phyloP scores from a whole-genome alignment of 2,329 filamentous ascomycete species.

The Aureobasidium sp. region DNA sequence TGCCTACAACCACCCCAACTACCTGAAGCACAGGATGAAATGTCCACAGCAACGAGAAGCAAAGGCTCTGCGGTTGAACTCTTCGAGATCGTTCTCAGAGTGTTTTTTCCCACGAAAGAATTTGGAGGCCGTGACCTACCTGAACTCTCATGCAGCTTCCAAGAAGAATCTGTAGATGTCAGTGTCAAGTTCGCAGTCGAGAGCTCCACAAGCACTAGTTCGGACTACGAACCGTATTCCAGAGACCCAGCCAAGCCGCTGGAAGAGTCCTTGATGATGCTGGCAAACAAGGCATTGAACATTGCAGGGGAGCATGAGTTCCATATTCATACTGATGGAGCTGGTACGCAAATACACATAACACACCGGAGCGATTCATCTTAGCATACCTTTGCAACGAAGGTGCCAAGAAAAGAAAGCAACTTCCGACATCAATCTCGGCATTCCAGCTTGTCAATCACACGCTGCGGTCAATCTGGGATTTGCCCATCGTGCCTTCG shows the following conservation, averaged over 20 bases:
- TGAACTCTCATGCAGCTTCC: background rate
- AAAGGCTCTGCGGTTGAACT: background rate
- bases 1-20: too few species aligned
- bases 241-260: background rate
- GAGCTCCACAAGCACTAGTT: background rate
- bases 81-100: background rate
- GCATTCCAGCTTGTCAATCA: background rate
- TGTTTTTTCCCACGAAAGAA: background rate
- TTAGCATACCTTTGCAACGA: background rate
- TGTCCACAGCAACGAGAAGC: background rate
- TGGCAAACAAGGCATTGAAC: background rate
- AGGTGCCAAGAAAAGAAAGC: background rate
- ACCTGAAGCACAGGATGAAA: too few species aligned
- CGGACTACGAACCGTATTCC: background rate
- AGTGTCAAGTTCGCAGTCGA: conserved; percentile 1
- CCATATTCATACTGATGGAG: background rate
- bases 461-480: background rate
- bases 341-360: background rate
- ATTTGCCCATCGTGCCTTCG: background rate
- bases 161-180: background rate
- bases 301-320: conserved; percentile 2
- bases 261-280: background rate
- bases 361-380: background rate
- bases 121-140: background rate
- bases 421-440: background rate